Base-by-base conservation (phyloP, 106 monocot genomes). In the Acanthochlamys bracteata region DNA sequence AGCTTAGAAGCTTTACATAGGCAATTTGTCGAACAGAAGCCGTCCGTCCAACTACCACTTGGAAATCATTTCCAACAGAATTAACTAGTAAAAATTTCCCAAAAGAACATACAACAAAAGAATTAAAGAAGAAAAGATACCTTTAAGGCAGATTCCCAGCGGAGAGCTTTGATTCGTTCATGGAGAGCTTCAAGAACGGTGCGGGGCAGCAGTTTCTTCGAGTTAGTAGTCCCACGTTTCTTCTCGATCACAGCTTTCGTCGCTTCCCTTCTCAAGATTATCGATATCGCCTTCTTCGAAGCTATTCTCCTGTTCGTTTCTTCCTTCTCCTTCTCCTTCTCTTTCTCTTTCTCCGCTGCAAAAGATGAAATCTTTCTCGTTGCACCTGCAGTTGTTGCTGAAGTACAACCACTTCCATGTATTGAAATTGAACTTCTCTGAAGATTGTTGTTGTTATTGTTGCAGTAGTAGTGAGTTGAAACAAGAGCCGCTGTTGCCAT, bases 81-180 rank as follows among this genome's bases (percentile, higher is more conserved):
- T 43, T 43, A 43, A 13, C n/a, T n/a, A 43, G 43, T 43, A 43
- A 43, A 43, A 8, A 43, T 8, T 13, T 43, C 7, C 7, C 13
- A 8, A 43, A 43, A 43, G 10, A 43, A 43, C 43, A 8, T 13
- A 43, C 43, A 9, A 55, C 47, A 20, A 20, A 59, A 59, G 14
- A 24, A 25, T 10, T 42, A 7, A 43, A 43, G 13, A 43, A 7
- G 13, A 43, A 43, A 7, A 43, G 13, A 43, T 54, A 96, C 95
- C 95, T 96, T 82, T 59, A 96, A 90, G 17, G 90, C 95, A 16
- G 95, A 96, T 45, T 96, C 95, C 95, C 95, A 96, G 8, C 87
- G 78, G 22, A 96, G 82, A 21, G 95, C 87, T 0, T 78, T 65
- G 67, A 90, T 64, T 13, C 90, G 63, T 40, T 90, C 95, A 45